Conservation (phyloP, 2,329 filamentous ascomycete genomes). For the Paecilomyces variotii region DNA sequence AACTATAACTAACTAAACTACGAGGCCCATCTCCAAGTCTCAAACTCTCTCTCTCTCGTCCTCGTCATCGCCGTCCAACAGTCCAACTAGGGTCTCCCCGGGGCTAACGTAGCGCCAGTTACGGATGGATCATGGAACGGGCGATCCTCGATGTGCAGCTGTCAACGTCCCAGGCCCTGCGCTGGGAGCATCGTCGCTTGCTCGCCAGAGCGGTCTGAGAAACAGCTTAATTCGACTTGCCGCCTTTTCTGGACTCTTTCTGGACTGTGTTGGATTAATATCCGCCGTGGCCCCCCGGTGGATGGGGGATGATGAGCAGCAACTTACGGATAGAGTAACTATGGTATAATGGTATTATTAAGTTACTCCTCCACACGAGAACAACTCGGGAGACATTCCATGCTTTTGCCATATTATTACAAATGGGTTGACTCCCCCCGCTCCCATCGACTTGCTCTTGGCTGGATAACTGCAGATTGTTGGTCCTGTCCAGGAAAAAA, state of each 20-base stretch:
- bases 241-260: background rate
- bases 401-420: too few relatives aligned
- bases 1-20: background rate
- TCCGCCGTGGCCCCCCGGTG: too few relatives aligned
- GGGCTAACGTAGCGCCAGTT: background rate
- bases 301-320: too few relatives aligned
- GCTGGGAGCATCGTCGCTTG: background rate
- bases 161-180: background rate
- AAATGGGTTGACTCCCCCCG: too few relatives aligned
- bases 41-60: background rate
- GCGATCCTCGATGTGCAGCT: background rate
- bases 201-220: background rate
- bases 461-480: too few relatives aligned
- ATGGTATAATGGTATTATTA: background rate
- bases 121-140: background rate
- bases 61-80: background rate
- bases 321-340: too few relatives aligned
- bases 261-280: background rate
- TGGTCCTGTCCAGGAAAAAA: too few relatives aligned
- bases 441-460: too few relatives aligned
- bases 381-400: too few relatives aligned
- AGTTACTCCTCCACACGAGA: too few relatives aligned
- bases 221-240: background rate
- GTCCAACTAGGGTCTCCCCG: background rate
- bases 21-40: background rate